Evolutionary conservation across 1,284 basidiomycete genomes (phyloP).

Genomic region (Tilletiaria anomala): DNA sequence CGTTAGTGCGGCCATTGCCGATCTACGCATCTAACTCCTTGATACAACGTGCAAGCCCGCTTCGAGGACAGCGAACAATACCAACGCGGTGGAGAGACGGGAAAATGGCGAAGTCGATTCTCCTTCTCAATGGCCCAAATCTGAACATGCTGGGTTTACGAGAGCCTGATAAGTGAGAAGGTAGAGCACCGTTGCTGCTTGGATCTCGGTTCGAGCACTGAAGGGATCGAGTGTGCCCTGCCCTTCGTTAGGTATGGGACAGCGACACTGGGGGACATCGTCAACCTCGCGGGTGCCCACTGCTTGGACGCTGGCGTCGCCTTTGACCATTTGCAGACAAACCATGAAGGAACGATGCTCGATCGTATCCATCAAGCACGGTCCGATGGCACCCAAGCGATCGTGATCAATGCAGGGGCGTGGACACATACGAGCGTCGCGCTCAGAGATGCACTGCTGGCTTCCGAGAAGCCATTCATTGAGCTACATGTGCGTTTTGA

Average conservation of each 20-base stretch:
- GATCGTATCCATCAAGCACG: conserved; percentile 36
- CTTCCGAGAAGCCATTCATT: conserved; percentile 37
- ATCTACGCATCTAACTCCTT: too few relatives aligned
- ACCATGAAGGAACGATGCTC: conserved; percentile 39
- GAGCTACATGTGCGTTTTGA: conserved; percentile 34
- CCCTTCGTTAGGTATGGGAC: conserved; percentile 35
- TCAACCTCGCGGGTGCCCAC: conserved; percentile 1
- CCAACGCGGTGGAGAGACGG: too few relatives aligned
- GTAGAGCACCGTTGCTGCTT: conserved; percentile 3
- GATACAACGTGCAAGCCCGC: too few relatives aligned
- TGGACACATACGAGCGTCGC: conserved; percentile 40
- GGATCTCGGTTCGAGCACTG: not conserved
- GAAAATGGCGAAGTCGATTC: too few relatives aligned
- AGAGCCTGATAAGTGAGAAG: conserved; percentile 40
- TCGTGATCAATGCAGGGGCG: conserved; percentile 38
- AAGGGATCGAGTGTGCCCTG: not conserved
- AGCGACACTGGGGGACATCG: conserved; percentile 32
- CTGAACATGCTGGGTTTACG: conserved; percentile 39
- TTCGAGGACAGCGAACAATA: too few relatives aligned
- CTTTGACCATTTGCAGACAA: conserved; percentile 31
- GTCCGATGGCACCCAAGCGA: conserved; percentile 10
- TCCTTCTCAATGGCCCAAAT: conserved; percentile 38
- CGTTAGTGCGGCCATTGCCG: too few relatives aligned
- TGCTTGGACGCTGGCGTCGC: conserved; percentile 2
- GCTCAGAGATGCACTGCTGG: conserved; percentile 35